phyloP scores from a whole-genome alignment of 805 yeast species.

The Candida germanica region DNA sequence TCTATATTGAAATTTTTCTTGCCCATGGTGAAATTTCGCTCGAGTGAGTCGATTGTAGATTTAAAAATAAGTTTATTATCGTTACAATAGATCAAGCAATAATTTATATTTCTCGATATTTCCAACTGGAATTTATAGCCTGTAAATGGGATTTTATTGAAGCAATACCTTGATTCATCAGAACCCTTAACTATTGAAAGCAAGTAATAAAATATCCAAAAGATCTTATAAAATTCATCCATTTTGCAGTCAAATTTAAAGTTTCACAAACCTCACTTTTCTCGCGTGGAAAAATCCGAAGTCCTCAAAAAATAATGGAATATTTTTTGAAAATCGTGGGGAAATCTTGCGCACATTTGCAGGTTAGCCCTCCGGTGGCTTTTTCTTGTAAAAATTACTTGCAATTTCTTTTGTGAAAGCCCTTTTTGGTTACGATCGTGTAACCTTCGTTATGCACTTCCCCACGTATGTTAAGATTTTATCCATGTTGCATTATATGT shows the following conservation, averaged over 20 bases:
- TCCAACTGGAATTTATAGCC: slow-evolving; percentile 30
- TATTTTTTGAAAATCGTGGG: not conserved
- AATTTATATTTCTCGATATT: slow-evolving; percentile 11
- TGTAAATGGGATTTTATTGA: slow-evolving; percentile 14
- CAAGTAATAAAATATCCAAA: not conserved
- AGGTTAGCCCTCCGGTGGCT: not conserved
- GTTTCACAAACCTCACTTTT: not conserved
- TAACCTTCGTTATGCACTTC: not conserved
- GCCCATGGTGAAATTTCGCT: slow-evolving; percentile 7
- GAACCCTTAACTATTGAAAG: not conserved
- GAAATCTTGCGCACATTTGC: not conserved
- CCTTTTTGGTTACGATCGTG: not conserved
- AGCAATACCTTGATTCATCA: slow-evolving; percentile 12
- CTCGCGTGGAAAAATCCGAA: not conserved
- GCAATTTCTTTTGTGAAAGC: not conserved
- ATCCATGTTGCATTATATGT: too few relatives aligned
- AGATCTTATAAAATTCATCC: not conserved
- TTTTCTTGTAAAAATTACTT: too few relatives aligned
- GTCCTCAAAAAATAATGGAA: not conserved
- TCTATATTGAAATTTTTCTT: slow-evolving; percentile 5
- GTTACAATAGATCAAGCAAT: slow-evolving; percentile 25
- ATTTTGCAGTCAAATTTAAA: not conserved
- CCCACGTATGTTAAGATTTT: not conserved
- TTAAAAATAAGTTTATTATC: slow-evolving; percentile 25
- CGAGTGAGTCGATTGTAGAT: slow-evolving; percentile 1